A percentile compares a stretch with the other conserved stretches of the same genome.
Conservation (phyloP, 148 eudicot genomes). For the Diospyros kaki region DNA sequence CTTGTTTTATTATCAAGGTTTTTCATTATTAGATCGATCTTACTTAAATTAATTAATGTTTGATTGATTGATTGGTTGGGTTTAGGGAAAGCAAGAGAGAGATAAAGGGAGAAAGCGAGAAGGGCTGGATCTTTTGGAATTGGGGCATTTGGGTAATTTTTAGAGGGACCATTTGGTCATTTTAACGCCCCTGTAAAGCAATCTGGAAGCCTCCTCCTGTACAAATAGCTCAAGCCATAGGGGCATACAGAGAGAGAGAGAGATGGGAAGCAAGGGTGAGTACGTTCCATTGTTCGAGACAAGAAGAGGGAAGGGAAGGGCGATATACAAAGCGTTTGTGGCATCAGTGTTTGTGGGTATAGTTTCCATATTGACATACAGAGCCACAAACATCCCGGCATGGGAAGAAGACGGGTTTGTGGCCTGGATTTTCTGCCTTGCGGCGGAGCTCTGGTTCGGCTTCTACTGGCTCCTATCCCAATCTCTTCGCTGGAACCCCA, state of each 20-base stretch:
- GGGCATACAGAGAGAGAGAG: slow-evolving; percentile 2
- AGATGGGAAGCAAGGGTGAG: neutral
- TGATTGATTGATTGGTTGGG: no score
- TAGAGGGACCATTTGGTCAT: no score
- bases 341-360: slow-evolving; percentile 18
- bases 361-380: slow-evolving; percentile 21
- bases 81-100: no score
- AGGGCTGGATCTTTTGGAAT: no score
- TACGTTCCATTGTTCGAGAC: neutral
- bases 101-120: no score
- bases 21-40: no score
- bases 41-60: no score
- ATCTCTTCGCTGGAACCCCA: slow-evolving; percentile 30
- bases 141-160: no score
- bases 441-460: slow-evolving; percentile 28
- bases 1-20: no score
- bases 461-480: slow-evolving; percentile 33
- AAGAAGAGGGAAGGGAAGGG: neutral
- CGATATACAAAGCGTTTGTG: slow-evolving; percentile 15
- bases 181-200: no score
- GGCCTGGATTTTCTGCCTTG: slow-evolving; percentile 24
- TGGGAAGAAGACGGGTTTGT: slow-evolving; percentile 11
- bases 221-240: no score
- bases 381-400: slow-evolving; percentile 20
- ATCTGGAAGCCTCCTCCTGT: no score